Percentiles rank a stretch among this genome's conserved stretches.
Conservation (phyloP, 257 asterid genomes). For the Orobanche coerulescens region DNA sequence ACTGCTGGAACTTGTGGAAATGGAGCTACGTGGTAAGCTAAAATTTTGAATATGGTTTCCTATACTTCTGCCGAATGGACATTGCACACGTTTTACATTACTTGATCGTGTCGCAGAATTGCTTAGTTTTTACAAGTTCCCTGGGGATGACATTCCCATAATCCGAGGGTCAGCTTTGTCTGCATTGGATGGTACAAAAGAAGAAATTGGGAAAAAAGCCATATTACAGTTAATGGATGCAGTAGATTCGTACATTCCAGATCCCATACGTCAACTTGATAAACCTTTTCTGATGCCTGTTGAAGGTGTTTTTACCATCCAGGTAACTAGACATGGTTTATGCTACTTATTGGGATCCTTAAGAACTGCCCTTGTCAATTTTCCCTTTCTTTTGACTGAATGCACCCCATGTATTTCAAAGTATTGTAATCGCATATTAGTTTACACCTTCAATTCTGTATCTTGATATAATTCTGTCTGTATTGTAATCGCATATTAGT, state of each 20-base stretch:
- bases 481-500: neutral
- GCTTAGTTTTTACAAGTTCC: constrained; percentile 89
- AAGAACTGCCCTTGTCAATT: neutral
- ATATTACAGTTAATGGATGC: constrained; percentile 92
- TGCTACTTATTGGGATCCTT: neutral
- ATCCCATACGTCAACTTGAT: constrained; percentile 86
- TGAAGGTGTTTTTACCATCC: constrained; percentile 98
- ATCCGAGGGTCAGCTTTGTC: constrained; percentile 94
- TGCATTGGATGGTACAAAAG: constrained; percentile 93
- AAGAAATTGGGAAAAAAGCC: constrained; percentile 79
- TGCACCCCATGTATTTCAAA: neutral
- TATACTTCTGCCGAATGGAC: neutral
- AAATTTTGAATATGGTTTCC: constrained; percentile 1
- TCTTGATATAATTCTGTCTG: neutral
- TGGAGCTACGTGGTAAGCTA: constrained; percentile 87
- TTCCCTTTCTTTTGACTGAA: neutral
- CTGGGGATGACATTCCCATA: constrained; percentile 97
- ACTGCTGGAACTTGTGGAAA: constrained; percentile 93
- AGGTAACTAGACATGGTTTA: constrained; percentile 41
- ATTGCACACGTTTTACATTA: constrained; percentile 14
- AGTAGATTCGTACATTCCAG: constrained; percentile 93
- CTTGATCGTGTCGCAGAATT: constrained; percentile 47
- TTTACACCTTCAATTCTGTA: too few species aligned
- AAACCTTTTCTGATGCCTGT: constrained; percentile 98
- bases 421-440: constrained; percentile 3